Evolutionary conservation across 164 flowering plant genomes (phyloP).

Genomic region (Vitis riparia): DNA sequence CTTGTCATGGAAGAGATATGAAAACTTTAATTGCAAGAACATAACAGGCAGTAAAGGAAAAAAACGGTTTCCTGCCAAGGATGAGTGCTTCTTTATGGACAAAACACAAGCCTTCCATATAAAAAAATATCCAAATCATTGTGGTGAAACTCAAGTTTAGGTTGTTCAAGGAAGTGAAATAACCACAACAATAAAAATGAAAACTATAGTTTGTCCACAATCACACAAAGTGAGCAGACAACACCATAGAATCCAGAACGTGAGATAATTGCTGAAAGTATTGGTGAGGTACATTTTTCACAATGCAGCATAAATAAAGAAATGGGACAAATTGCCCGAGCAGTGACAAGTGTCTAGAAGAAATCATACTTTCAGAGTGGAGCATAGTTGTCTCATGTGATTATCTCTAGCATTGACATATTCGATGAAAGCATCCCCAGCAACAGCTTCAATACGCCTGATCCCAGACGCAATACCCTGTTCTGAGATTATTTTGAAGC

Average conservation of each 20-base stretch:
- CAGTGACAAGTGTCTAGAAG: not conserved
- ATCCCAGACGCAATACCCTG: constrained; percentile 95
- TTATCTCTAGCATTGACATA: constrained; percentile 62
- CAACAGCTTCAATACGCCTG: constrained; percentile 92
- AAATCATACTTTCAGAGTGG: constrained; percentile 66
- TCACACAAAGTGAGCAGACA: too few relatives aligned
- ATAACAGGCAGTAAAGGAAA: not conserved
- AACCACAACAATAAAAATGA: too few relatives aligned
- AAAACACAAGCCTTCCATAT: too few relatives aligned
- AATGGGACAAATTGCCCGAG: not conserved
- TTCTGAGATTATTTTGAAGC: constrained; percentile 87
- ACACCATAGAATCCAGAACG: too few relatives aligned
- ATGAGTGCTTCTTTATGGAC: too few relatives aligned
- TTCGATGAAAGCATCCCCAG: constrained; percentile 84
- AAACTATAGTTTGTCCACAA: too few relatives aligned
- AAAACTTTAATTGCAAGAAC: too few relatives aligned
- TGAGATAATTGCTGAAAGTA: too few relatives aligned
- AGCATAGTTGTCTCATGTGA: constrained; percentile 69
- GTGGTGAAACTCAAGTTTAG: too few relatives aligned
- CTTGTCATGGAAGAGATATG: too few relatives aligned
- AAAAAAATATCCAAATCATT: too few relatives aligned
- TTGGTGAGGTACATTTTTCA: not conserved
- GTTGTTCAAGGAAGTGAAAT: not conserved
- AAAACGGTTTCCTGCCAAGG: not conserved
- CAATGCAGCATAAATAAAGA: constrained; percentile 1